A percentile compares a stretch with the other conserved stretches of the same genome.
phyloP scores from a whole-genome alignment of 2,329 filamentous ascomycete species.

The Rhynchosporium agropyri region DNA sequence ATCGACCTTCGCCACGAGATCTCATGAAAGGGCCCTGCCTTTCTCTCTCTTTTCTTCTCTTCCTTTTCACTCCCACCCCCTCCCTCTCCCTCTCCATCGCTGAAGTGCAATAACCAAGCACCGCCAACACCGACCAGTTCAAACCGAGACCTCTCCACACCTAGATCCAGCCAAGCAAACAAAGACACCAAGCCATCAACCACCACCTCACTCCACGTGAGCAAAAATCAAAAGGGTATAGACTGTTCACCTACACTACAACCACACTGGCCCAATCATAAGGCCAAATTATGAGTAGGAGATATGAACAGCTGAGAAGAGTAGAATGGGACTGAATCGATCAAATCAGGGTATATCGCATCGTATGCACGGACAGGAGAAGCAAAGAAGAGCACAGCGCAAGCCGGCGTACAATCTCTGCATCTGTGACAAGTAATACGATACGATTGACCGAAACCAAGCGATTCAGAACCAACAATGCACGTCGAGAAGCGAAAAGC shows the following conservation, averaged over 20 bases:
- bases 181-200: constrained; percentile 6
- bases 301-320: constrained; percentile 2
- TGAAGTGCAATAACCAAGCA: too few relatives aligned
- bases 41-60: too few relatives aligned
- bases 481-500: constrained; percentile 23
- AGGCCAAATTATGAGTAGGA: neutral
- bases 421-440: constrained; percentile 14
- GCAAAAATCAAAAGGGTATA: constrained; percentile 14
- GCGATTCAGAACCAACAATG: constrained; percentile 9
- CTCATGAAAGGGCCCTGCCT: too few relatives aligned
- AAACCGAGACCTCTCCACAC: constrained; percentile 5
- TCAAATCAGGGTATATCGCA: neutral
- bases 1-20: too few relatives aligned
- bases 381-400: constrained; percentile 25
- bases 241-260: neutral
- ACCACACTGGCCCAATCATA: neutral
- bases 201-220: neutral
- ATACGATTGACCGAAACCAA: neutral
- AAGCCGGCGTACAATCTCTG: constrained; percentile 15
- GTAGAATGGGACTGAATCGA: constrained; percentile 6
- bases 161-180: constrained; percentile 10
- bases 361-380: neutral
- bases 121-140: neutral
- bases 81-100: too few relatives aligned
- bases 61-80: too few relatives aligned